Evolutionary conservation across 2,329 filamentous ascomycete genomes (phyloP).

Genomic region (Ophiostoma piceae): DNA sequence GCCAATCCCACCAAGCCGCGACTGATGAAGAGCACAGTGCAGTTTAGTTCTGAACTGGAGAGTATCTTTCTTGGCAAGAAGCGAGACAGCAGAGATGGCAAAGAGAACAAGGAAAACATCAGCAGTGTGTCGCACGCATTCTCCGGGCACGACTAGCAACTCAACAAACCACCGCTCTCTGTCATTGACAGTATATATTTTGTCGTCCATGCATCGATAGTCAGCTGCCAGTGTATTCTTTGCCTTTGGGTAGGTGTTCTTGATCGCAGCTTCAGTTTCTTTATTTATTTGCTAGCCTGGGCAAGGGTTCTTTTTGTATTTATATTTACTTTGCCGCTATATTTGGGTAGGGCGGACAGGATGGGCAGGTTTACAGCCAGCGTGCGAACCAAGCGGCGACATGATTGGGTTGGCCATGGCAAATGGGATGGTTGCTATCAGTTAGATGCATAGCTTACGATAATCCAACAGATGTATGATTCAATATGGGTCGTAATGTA

Average conservation of each 20-base stretch:
- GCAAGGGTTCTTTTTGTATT: slow-evolving; percentile 3
- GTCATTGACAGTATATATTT: not conserved
- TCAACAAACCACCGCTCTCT: not conserved
- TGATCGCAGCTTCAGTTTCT: not conserved
- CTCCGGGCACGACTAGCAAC: not conserved
- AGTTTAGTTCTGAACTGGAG: slow-evolving; percentile 28
- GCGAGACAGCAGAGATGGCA: not conserved
- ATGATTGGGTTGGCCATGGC: not conserved
- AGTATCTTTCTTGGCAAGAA: slow-evolving; percentile 25
- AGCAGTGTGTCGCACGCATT: not conserved
- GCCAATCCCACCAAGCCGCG: slow-evolving; percentile 21
- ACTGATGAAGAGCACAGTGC: slow-evolving; percentile 27
- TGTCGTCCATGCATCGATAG: slow-evolving; percentile 9
- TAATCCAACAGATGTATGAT: not conserved
- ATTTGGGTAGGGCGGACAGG: slow-evolving; percentile 17
- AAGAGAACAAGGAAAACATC: slow-evolving; percentile 19
- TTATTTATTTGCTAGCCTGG: not conserved
- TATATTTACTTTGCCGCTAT: slow-evolving; percentile 13
- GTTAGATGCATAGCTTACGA: not conserved
- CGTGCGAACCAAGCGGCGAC: not conserved
- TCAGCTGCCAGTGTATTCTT: slow-evolving; percentile 13
- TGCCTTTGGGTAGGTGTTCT: slow-evolving; percentile 8
- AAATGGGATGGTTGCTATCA: not conserved
- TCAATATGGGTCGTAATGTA: not conserved
- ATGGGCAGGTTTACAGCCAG: not conserved